Percentiles rank a stretch among this genome's conserved stretches.
These are phyloP conservation scores for Kuraishia ogatae DNA, from an alignment of 805 yeast species.

Conservation along the genomic window DNA sequence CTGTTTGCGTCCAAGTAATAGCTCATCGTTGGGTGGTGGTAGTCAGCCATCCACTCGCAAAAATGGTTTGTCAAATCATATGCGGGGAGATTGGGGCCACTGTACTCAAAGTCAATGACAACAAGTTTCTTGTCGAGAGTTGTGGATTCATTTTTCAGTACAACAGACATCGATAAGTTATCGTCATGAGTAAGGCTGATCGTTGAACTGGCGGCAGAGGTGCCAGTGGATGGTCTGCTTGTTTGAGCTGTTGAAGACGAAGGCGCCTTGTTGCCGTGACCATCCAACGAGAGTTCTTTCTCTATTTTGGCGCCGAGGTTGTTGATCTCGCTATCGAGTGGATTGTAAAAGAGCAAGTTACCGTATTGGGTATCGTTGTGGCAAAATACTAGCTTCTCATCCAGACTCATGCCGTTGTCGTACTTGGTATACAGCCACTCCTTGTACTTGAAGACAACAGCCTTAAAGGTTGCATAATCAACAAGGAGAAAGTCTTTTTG, in stretches of 20 bases:
- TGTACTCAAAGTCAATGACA: conserved; percentile 94
- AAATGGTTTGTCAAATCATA: conserved; percentile 91
- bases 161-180: background rate
- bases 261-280: too few species aligned
- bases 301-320: background rate
- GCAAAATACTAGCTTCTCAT: conserved; percentile 62
- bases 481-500: conserved; percentile 32
- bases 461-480: conserved; percentile 42
- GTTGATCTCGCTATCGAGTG: conserved; percentile 2
- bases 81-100: conserved; percentile 86
- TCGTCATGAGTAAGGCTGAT: background rate
- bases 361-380: conserved; percentile 98
- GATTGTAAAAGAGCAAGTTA: conserved; percentile 55
- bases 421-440: conserved; percentile 53
- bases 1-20: conserved; percentile 44
- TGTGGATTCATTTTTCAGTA: conserved; percentile 4
- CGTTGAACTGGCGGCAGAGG: background rate
- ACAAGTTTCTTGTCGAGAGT: conserved; percentile 59
- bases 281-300: background rate
- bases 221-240: background rate
- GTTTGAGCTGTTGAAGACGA: too few species aligned
- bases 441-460: conserved; percentile 41
- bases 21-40: conserved; percentile 49
- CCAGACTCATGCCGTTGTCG: conserved; percentile 28
- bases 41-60: conserved; percentile 96